Conservation (phyloP, 1,284 basidiomycete species). For the Cystobasidiaceae sp. region DNA sequence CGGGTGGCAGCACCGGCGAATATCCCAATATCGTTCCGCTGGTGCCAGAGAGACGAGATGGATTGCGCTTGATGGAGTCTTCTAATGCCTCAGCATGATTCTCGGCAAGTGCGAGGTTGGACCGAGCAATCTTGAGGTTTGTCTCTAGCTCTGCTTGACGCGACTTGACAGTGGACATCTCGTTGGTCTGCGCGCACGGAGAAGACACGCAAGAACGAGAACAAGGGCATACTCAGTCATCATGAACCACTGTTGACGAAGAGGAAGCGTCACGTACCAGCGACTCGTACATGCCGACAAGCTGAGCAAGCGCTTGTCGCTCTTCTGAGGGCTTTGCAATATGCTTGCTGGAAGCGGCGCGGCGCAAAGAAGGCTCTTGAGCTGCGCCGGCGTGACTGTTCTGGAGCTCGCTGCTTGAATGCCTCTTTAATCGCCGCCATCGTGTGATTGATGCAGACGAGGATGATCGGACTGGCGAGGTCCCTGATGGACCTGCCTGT, state of each 20-base stretch:
- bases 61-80: conserved; percentile 38
- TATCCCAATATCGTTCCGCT: conserved; percentile 6
- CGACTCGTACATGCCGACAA: conserved; percentile 30
- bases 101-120: conserved; percentile 40
- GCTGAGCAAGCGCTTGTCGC: conserved; percentile 9
- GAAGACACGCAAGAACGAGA: background rate
- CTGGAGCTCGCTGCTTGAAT: background rate
- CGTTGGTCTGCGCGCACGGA: conserved; percentile 26
- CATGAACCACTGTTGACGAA: no score
- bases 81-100: conserved; percentile 42
- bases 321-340: conserved; percentile 4
- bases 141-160: conserved; percentile 40
- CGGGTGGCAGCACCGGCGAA: conserved; percentile 8
- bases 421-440: background rate
- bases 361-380: background rate
- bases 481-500: conserved; percentile 10
- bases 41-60: conserved; percentile 8
- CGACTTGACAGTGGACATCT: conserved; percentile 29
- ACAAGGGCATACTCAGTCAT: background rate
- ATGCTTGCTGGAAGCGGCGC: background rate
- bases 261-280: conserved; percentile 6
- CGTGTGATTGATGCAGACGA: background rate
- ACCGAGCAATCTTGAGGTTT: conserved; percentile 42
- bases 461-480: conserved; percentile 8
- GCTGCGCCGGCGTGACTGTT: background rate